Evolutionary conservation across 805 yeast genomes (phyloP).

Genomic region (Candida chauliodis): DNA sequence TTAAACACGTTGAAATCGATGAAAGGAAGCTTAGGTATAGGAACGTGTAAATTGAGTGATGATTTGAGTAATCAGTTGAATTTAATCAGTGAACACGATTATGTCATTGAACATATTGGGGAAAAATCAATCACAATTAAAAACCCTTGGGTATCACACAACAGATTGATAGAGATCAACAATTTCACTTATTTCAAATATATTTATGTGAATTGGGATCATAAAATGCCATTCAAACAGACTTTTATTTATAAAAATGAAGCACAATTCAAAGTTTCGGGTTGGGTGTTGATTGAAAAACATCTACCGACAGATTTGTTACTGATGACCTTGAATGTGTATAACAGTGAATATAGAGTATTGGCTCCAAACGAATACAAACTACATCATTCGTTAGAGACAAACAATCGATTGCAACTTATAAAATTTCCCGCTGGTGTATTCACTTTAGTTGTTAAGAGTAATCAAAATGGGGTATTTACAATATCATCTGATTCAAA

Average conservation of each 20-base stretch:
- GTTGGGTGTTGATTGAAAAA: conserved; percentile 49
- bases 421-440: conserved; percentile 25
- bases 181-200: conserved; percentile 37
- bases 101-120: conserved; percentile 44
- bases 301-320: conserved; percentile 30
- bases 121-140: conserved; percentile 15
- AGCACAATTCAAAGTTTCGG: conserved; percentile 18
- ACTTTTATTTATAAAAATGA: conserved; percentile 18
- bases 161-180: conserved; percentile 16
- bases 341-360: conserved; percentile 24
- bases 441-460: conserved; percentile 25
- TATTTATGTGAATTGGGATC: conserved; percentile 69
- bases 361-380: conserved; percentile 23
- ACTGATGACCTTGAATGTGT: conserved; percentile 14
- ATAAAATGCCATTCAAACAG: background rate
- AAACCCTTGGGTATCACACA: conserved; percentile 35
- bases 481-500: conserved; percentile 19
- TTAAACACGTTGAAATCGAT: conserved; percentile 17
- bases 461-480: conserved; percentile 22
- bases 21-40: conserved; percentile 51
- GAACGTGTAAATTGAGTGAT: conserved; percentile 52
- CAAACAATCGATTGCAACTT: conserved; percentile 36
- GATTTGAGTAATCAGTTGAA: conserved; percentile 29
- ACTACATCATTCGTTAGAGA: conserved; percentile 20
- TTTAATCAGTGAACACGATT: conserved; percentile 66